Conservation (phyloP, 1,284 basidiomycete genomes). For the Sphaerobolus stellatus region DNA sequence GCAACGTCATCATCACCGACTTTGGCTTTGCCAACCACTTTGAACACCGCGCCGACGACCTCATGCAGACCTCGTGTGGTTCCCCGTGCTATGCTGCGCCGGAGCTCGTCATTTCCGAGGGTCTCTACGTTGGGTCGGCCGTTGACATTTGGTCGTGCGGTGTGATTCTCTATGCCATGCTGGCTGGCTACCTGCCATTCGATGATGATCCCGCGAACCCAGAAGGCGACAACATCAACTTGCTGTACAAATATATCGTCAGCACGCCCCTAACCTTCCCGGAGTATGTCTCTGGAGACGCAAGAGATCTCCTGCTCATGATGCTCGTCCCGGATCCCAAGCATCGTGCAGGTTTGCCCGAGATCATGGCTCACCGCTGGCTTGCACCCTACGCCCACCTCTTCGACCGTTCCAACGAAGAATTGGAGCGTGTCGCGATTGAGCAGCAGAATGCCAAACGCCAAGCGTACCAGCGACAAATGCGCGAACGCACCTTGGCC, state of each 20-base stretch:
- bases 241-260: slow-evolving; percentile 99
- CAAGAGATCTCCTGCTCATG: slow-evolving; percentile 68
- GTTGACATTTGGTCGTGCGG: slow-evolving; percentile 99
- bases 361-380: slow-evolving; percentile 86
- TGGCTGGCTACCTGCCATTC: slow-evolving; percentile 98
- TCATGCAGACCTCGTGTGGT: slow-evolving; percentile 99
- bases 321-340: slow-evolving; percentile 88
- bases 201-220: slow-evolving; percentile 99
- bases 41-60: slow-evolving; percentile 85
- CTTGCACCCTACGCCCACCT: slow-evolving; percentile 62
- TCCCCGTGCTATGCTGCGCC: slow-evolving; percentile 98
- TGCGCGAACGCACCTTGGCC: slow-evolving; percentile 30
- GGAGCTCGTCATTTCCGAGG: slow-evolving; percentile 98
- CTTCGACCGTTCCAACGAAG: slow-evolving; percentile 73
- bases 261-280: slow-evolving; percentile 94
- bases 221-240: slow-evolving; percentile 98
- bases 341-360: slow-evolving; percentile 69
- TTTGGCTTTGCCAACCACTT: slow-evolving; percentile 99
- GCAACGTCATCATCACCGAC: slow-evolving; percentile 99
- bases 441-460: slow-evolving; percentile 85
- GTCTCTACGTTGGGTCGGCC: slow-evolving; percentile 95
- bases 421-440: slow-evolving; percentile 78
- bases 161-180: slow-evolving; percentile 99
- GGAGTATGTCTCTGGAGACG: slow-evolving; percentile 83
- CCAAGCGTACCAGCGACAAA: slow-evolving; percentile 75